A percentile compares a stretch with the other conserved stretches of the same genome.
These are phyloP conservation scores for Cercospora janseana DNA, from an alignment of 2,329 filamentous ascomycete species.

Conservation along the genomic window DNA sequence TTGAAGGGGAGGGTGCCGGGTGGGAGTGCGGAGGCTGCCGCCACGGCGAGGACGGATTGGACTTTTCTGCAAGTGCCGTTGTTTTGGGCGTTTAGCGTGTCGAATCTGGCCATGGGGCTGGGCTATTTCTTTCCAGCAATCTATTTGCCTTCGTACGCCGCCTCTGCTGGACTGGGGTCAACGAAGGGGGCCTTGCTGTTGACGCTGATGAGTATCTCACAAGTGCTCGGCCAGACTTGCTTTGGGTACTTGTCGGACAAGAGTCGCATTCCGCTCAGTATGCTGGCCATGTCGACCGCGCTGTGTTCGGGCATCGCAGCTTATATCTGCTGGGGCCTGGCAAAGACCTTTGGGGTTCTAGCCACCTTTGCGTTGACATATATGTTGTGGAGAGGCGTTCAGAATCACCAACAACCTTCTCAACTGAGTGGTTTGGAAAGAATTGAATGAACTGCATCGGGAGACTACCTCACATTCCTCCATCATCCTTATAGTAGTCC, in stretches of 20 bases:
- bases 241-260: constrained; percentile 45
- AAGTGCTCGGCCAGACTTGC: constrained; percentile 38
- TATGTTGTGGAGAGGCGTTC: too few species aligned
- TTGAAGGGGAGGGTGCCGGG: constrained; percentile 38
- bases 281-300: constrained; percentile 40
- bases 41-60: constrained; percentile 32
- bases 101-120: constrained; percentile 41
- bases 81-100: constrained; percentile 38
- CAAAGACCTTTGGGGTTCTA: constrained; percentile 39
- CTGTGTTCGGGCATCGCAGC: constrained; percentile 44
- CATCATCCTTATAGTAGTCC: too few species aligned
- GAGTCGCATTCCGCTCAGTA: constrained; percentile 18
- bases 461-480: too few species aligned
- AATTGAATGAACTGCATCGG: too few species aligned
- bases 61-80: constrained; percentile 33
- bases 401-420: too few species aligned
- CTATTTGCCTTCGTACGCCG: constrained; percentile 41
- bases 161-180: constrained; percentile 29
- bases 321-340: constrained; percentile 51
- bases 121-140: constrained; percentile 44
- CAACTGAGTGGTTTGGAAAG: too few species aligned
- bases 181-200: constrained; percentile 37
- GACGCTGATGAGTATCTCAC: constrained; percentile 39
- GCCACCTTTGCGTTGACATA: constrained; percentile 45
- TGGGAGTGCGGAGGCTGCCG: constrained; percentile 16